Percentiles rank a stretch among this genome's conserved stretches.
phyloP scores from a whole-genome alignment of 2,329 filamentous ascomycete genomes.

The Trichoderma brevicompactum region DNA sequence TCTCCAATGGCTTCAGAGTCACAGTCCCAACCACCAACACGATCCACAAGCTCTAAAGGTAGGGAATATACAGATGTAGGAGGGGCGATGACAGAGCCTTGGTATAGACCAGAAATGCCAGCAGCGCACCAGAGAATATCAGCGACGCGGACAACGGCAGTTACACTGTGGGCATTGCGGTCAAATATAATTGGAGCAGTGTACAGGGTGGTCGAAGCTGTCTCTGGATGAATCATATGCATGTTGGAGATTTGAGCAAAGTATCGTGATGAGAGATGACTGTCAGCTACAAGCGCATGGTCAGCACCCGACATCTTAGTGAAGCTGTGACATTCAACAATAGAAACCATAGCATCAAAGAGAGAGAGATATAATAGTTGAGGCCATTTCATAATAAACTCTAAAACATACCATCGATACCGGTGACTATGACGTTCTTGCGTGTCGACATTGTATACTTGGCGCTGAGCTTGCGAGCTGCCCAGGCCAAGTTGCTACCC shows the following conservation, averaged over 20 bases:
- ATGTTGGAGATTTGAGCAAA: slow-evolving; percentile 67
- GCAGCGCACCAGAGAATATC: slow-evolving; percentile 74
- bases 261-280: slow-evolving; percentile 70
- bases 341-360: not conserved
- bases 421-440: slow-evolving; percentile 69
- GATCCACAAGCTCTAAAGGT: slow-evolving; percentile 67
- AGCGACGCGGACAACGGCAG: slow-evolving; percentile 70
- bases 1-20: slow-evolving; percentile 74
- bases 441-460: slow-evolving; percentile 59
- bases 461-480: slow-evolving; percentile 66
- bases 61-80: slow-evolving; percentile 77
- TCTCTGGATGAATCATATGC: slow-evolving; percentile 64
- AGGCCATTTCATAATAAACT: not conserved
- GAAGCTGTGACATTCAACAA: not conserved
- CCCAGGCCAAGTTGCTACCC: slow-evolving; percentile 75
- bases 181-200: slow-evolving; percentile 74
- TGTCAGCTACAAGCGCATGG: slow-evolving; percentile 59
- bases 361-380: not conserved
- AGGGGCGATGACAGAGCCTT: slow-evolving; percentile 65
- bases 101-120: slow-evolving; percentile 70
- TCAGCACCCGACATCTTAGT: not conserved
- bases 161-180: slow-evolving; percentile 70
- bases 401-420: slow-evolving; percentile 68
- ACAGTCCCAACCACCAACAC: slow-evolving; percentile 73
- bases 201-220: slow-evolving; percentile 66